Evolutionary conservation across 2,329 filamentous ascomycete species (phyloP), one percentile per base, ranked within the genome.

Genomic region (Monilinia fructicola): DNA sequence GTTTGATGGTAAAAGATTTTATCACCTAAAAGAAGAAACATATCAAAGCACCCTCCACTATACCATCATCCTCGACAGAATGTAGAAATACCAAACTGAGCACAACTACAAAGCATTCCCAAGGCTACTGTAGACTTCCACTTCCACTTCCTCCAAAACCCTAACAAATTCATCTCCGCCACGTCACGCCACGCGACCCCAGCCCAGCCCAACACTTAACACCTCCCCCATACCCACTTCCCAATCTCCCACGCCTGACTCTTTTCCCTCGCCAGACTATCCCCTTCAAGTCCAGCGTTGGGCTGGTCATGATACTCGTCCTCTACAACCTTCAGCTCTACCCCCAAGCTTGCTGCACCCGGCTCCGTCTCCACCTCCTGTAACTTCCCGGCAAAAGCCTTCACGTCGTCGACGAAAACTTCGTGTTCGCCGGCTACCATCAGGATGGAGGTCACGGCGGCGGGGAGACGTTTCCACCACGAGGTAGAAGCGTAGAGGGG

Each of bases 391-490:
- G 28, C 78, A 78, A 69, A 87, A 26, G 81, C 79, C 59, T 79
- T 72, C 60, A 89, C 86, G 18, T 82, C 79, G 69, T 87, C 85
- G 44, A 85, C 75, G 35, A 88, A 69, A 18, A 87, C 77, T 76
- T 89, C 86, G 59, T 83, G 80, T 0, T 78, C 81, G 0, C 86
- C 87, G 1, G 78, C 83, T 69, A 82, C 81, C 6, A 88, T 78
- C 31, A 87, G 71, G 1, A 87, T 77, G 53, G 81, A 78, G 26
- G 79, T 76, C 3, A 84, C 79, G 9, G 6, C 18, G 9, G n/a
- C 28, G 0, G 80, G 78, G 16, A 85, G 77, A 2, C 77, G 78
- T 12, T 78, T 72, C 79, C 83, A 88, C 85, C 86, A 89, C 1
- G 79, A 78, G 4, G 77, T 65, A 2, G 80, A 77, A 1, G 85